Percentiles rank a stretch among this genome's conserved stretches.
Evolutionary conservation across 2,329 filamentous ascomycete genomes (phyloP).

Genomic region (Venturia oleaginea): DNA sequence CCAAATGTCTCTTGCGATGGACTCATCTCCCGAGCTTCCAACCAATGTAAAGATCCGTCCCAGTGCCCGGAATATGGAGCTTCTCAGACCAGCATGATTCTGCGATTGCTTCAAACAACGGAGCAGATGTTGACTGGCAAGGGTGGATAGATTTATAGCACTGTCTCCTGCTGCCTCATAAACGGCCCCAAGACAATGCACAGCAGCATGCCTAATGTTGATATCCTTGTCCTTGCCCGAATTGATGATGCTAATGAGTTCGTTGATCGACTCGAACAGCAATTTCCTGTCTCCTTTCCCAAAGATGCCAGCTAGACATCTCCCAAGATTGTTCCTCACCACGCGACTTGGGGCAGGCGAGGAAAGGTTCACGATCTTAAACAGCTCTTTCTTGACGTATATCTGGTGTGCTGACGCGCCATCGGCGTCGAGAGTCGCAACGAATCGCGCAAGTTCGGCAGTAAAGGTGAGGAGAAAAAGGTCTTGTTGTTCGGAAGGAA

Average conservation of each 20-base stretch:
- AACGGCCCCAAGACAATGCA: slow-evolving; percentile 76
- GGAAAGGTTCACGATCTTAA: slow-evolving; percentile 79
- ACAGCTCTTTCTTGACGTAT: slow-evolving; percentile 85
- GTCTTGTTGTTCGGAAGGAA: slow-evolving; percentile 91
- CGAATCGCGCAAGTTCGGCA: slow-evolving; percentile 71
- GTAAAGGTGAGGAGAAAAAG: slow-evolving; percentile 87
- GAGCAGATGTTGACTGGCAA: slow-evolving; percentile 62
- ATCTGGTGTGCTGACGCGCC: slow-evolving; percentile 83
- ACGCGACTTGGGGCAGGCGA: slow-evolving; percentile 78
- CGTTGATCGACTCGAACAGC: slow-evolving; percentile 89
- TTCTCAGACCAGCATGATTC: slow-evolving; percentile 72
- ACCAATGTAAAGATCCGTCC: slow-evolving; percentile 71
- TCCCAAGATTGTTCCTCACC: slow-evolving; percentile 79
- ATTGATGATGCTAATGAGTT: slow-evolving; percentile 65
- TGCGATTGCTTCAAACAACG: slow-evolving; percentile 73
- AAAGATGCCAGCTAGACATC: slow-evolving; percentile 75
- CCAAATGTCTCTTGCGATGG: slow-evolving; percentile 80
- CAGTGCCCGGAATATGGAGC: slow-evolving; percentile 65
- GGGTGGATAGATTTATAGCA: slow-evolving; percentile 70
- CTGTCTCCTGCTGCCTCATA: slow-evolving; percentile 92
- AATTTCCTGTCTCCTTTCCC: slow-evolving; percentile 80
- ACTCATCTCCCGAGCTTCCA: slow-evolving; percentile 69
- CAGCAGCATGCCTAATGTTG: slow-evolving; percentile 76
- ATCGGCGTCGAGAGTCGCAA: slow-evolving; percentile 62
- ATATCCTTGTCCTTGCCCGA: slow-evolving; percentile 74